Evolutionary conservation across 2,329 filamentous ascomycete species (phyloP), one percentile per base, ranked within the genome.

Genomic region (Aciculosporium take): DNA sequence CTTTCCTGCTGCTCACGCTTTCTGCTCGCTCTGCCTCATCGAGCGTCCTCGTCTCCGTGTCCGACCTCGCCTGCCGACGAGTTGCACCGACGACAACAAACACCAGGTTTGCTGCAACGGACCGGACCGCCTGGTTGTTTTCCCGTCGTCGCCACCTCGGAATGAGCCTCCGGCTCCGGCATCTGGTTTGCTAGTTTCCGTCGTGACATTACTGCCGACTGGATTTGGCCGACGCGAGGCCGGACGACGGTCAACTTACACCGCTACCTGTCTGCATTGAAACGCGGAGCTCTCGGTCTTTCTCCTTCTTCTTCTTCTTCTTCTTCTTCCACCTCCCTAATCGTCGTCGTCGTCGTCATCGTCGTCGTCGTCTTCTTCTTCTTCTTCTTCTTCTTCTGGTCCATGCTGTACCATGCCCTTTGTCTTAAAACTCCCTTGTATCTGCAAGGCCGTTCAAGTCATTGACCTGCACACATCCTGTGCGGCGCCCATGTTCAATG

Each of bases 401-500:
- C n/a, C n/a, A n/a, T n/a, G n/a, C n/a, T n/a, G n/a, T n/a, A n/a
- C n/a, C n/a, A n/a, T n/a, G n/a, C n/a, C n/a, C n/a, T 24, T 23
- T 29, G 15, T 17, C 7, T 28, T 27, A 1, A 5, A 8, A 20
- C 27, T 27, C 15, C 5, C 17, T 37, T 28, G 7, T 10, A 29
- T 24, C 29, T 17, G 15, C 15, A 23, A 24, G 3, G 0, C n/a
- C 28, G 3, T 31, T 25, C 2, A 32, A 20, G 20, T 31, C 15
- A 23, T 24, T 23, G n/a, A n/a, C 12, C 20, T 32, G 39, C 31
- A 28, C 31, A 28, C 24, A 18, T 37, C 30, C 8, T 10, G 17
- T 8, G 25, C 25, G 33, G 39, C 20, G 18, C 30, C 20, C 53
- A 57, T 63, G 60, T 56, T 56, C 59, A 49, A 64, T 60, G 59